phyloP scores from a whole-genome alignment of 495 filamentous ascomycete genomes.

The Neurospora africana region DNA sequence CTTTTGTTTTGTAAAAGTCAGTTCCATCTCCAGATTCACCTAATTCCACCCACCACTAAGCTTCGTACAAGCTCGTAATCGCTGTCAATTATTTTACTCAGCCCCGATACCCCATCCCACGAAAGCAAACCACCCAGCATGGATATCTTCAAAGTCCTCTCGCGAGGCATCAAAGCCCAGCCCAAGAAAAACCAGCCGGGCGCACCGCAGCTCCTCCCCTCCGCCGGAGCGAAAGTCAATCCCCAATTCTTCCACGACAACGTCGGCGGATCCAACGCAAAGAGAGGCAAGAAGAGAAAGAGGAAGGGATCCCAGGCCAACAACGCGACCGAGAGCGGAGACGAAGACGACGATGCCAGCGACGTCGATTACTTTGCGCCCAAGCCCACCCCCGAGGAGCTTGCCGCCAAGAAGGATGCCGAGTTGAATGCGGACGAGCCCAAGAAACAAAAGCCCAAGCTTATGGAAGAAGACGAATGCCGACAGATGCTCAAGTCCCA shows the following conservation, averaged over 20 bases:
- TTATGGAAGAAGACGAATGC: slow-evolving; percentile 54
- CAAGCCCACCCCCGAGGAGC: slow-evolving; percentile 13
- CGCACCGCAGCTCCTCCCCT: slow-evolving; percentile 32
- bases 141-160: slow-evolving; percentile 60
- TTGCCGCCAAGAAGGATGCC: slow-evolving; percentile 3
- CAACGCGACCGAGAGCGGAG: slow-evolving; percentile 12
- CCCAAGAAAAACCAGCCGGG: slow-evolving; percentile 18
- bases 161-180: slow-evolving; percentile 47
- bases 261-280: slow-evolving; percentile 8
- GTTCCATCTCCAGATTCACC: background rate
- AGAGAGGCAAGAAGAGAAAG: slow-evolving; percentile 40
- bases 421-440: slow-evolving; percentile 8
- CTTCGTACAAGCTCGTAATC: background rate
- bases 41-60: background rate
- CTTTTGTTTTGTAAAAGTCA: background rate
- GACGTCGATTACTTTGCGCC: slow-evolving; percentile 42
- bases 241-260: slow-evolving; percentile 42
- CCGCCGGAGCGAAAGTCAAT: slow-evolving; percentile 37
- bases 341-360: slow-evolving; percentile 23
- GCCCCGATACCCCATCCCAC: background rate
- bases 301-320: slow-evolving; percentile 21
- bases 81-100: background rate
- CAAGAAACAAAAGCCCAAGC: slow-evolving; percentile 18
- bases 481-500: slow-evolving; percentile 67
- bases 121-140: slow-evolving; percentile 21